phyloP scores from a whole-genome alignment of 306 rosid species.

The Dalbergia oliveri region DNA sequence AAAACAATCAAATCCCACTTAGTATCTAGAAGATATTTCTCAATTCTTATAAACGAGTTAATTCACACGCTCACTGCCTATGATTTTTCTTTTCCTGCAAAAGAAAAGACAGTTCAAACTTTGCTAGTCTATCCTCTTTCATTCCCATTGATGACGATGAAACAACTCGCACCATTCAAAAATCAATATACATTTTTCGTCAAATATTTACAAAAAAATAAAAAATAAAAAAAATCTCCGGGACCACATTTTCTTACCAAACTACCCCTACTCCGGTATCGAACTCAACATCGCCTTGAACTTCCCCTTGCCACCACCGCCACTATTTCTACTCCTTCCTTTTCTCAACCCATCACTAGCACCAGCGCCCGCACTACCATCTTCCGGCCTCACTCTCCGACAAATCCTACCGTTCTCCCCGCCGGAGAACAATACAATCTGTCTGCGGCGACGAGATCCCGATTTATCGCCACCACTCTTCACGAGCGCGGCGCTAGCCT shows the following conservation, averaged over 20 bases:
- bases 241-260: conserved; percentile 37
- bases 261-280: conserved; percentile 72
- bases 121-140: not conserved
- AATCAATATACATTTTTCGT: not conserved
- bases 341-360: conserved; percentile 31
- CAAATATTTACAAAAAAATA: conserved; percentile 8
- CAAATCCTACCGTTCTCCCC: not conserved
- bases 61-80: not conserved
- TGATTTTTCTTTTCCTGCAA: not conserved
- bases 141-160: not conserved
- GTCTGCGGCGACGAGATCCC: conserved; percentile 42
- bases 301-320: conserved; percentile 45
- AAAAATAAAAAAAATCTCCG: not conserved
- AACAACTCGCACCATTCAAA: not conserved
- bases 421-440: not conserved
- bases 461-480: conserved; percentile 55
- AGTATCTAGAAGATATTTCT: not conserved
- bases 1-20: not conserved
- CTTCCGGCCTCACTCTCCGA: conserved; percentile 36
- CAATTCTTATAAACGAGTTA: not conserved
- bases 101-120: not conserved
- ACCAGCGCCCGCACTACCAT: not conserved
- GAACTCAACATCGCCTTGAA: conserved; percentile 57
- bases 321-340: conserved; percentile 37
- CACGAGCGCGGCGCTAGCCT: conserved; percentile 68